Evolutionary conservation across 2,329 filamentous ascomycete genomes (phyloP).

Genomic region (Fusarium metavorans): DNA sequence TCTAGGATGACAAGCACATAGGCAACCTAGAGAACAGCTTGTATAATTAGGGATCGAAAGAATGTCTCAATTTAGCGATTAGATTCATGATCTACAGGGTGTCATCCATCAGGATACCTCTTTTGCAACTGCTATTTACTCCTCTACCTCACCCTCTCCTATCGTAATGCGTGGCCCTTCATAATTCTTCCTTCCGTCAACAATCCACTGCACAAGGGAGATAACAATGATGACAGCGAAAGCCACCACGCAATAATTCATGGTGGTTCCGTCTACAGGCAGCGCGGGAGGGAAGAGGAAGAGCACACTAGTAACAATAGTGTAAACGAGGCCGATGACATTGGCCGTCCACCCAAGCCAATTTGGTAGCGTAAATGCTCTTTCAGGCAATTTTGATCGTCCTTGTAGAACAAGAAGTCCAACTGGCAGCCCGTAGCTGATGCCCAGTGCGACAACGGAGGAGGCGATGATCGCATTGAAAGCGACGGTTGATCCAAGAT

Average conservation of each 20-base stretch:
- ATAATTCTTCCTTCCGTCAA: conserved; percentile 60
- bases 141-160: neutral
- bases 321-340: conserved; percentile 68
- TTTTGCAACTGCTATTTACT: neutral
- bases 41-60: neutral
- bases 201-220: conserved; percentile 56
- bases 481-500: conserved; percentile 72
- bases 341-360: conserved; percentile 54
- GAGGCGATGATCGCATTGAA: conserved; percentile 80
- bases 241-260: conserved; percentile 68
- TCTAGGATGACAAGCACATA: neutral
- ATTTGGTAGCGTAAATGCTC: conserved; percentile 49
- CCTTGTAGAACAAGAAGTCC: conserved; percentile 75
- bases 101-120: neutral
- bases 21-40: neutral
- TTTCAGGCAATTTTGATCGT: conserved; percentile 70
- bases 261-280: conserved; percentile 73
- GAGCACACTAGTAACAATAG: conserved; percentile 75
- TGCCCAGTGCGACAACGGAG: conserved; percentile 77
- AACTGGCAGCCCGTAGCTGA: conserved; percentile 81
- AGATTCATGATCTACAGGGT: neutral
- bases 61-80: neutral
- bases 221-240: conserved; percentile 60
- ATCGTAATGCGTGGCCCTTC: conserved; percentile 31
- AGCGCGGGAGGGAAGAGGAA: conserved; percentile 77